Evolutionary conservation across 2,329 filamentous ascomycete genomes (phyloP), one percentile per base, ranked within the genome.

Genomic region (Lachnellula subtilissima): DNA sequence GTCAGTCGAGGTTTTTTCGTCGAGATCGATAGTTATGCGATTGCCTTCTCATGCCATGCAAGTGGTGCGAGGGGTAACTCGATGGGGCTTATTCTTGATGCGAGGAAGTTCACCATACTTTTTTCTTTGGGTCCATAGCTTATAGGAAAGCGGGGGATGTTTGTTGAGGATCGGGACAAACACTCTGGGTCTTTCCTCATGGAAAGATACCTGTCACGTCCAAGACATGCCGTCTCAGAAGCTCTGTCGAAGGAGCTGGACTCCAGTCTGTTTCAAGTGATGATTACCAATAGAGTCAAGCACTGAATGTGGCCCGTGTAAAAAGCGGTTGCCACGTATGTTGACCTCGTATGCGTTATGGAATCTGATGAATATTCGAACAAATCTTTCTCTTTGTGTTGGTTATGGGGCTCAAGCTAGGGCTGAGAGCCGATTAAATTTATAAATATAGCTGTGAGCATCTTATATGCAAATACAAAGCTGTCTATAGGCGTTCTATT

Each of bases 81-180:
- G 91, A 97, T 96, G 93, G 93, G 93, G 93, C 93, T 97, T 91
- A 97, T 96, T 97, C 91, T 97, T 88, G 93, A 91, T 83, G 88
- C 92, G 91, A 96, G 91, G 88, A 32, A 88, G 88, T 82, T 68
- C 70, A 67, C 37, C 60, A 19, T 73, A 74, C 25, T 62, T 74
- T 75, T 74, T 74, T 76, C 67, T 69, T 67, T 62, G 72, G 73
- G 73, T 78, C 76, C 74, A 73, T 78, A 78, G 75, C 75, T 79
- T 78, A 78, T 78, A 71, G 73, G 67, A 77, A 80, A 79, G 75
- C 75, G 73, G 77, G 54, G 65, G 11, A 60, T 60, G 64, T 70
- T 53, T 59, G 46, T 48, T 40, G 51, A 56, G 25, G 54, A 53
- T 58, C 19, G 43, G 59, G 52, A 57, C 56, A 36, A 49, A 69